phyloP scores from a whole-genome alignment of 345 rosid genomes.

The Trapa bicornis region DNA sequence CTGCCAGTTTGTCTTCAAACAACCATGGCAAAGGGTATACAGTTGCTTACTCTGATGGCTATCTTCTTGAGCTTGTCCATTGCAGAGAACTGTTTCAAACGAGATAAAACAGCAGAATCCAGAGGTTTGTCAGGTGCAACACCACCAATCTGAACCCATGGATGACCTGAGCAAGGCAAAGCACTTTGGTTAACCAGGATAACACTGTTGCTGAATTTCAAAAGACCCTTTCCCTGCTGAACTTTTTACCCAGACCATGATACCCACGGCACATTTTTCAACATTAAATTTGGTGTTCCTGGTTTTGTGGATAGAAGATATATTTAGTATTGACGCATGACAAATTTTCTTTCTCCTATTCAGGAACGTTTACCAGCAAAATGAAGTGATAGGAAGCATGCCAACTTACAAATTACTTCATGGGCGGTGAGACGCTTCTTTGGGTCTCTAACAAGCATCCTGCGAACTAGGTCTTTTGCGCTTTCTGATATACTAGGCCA shows the following conservation, averaged over 20 bases:
- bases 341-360: neutral
- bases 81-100: conserved; percentile 87
- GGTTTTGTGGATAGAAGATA: neutral
- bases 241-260: neutral
- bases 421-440: conserved; percentile 71
- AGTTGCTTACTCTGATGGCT: conserved; percentile 59
- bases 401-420: conserved; percentile 75
- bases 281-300: neutral
- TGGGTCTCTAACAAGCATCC: conserved; percentile 78
- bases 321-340: neutral
- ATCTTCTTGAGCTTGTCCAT: conserved; percentile 94
- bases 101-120: conserved; percentile 79
- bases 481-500: conserved; percentile 87
- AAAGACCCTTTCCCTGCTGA: neutral
- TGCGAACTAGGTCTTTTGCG: conserved; percentile 77
- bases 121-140: conserved; percentile 89
- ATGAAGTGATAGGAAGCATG: neutral
- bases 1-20: neutral
- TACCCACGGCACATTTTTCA: neutral
- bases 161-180: conserved; percentile 54
- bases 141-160: conserved; percentile 87
- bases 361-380: neutral
- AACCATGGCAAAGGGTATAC: neutral
- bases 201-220: neutral
- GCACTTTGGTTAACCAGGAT: neutral